Percentiles rank a stretch among this genome's conserved stretches.
Evolutionary conservation across 1,284 basidiomycete genomes (phyloP).

Genomic region (Ustilago esculenta): DNA sequence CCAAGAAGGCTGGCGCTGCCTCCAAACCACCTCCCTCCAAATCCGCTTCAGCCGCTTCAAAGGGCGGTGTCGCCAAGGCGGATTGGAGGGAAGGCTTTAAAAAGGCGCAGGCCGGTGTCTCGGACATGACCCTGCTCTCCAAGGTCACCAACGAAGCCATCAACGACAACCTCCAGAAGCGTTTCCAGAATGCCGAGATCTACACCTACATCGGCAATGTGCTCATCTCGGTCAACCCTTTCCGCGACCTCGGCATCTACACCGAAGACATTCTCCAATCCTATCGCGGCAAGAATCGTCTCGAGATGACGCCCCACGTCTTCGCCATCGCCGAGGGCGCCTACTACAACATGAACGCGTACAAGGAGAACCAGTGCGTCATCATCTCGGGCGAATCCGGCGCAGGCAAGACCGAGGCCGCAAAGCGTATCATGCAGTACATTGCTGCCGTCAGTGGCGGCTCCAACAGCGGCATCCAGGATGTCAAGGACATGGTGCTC

Average conservation of each 20-base stretch:
- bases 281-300: slow-evolving; percentile 96
- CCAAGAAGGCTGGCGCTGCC: slow-evolving; percentile 52
- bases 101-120: slow-evolving; percentile 79
- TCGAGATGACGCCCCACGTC: slow-evolving; percentile 97
- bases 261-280: slow-evolving; percentile 83
- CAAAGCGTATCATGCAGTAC: slow-evolving; percentile 93
- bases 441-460: slow-evolving; percentile 94
- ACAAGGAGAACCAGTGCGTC: slow-evolving; percentile 99
- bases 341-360: slow-evolving; percentile 99
- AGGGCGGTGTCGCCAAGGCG: slow-evolving; percentile 65
- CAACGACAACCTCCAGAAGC: slow-evolving; percentile 95
- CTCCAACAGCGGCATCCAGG: slow-evolving; percentile 77
- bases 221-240: slow-evolving; percentile 97
- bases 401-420: slow-evolving; percentile 65
- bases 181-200: slow-evolving; percentile 94
- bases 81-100: slow-evolving; percentile 67
- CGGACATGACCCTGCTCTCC: slow-evolving; percentile 97
- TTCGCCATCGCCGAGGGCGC: slow-evolving; percentile 96
- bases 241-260: slow-evolving; percentile 89
- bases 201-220: slow-evolving; percentile 99
- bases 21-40: slow-evolving; percentile 52
- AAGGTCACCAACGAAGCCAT: slow-evolving; percentile 98
- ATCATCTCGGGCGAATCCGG: slow-evolving; percentile 97
- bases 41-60: slow-evolving; percentile 27
- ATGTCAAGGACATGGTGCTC: slow-evolving; percentile 99